phyloP scores from a whole-genome alignment of 2,329 filamentous ascomycete species.

The Trichoderma sp. region DNA sequence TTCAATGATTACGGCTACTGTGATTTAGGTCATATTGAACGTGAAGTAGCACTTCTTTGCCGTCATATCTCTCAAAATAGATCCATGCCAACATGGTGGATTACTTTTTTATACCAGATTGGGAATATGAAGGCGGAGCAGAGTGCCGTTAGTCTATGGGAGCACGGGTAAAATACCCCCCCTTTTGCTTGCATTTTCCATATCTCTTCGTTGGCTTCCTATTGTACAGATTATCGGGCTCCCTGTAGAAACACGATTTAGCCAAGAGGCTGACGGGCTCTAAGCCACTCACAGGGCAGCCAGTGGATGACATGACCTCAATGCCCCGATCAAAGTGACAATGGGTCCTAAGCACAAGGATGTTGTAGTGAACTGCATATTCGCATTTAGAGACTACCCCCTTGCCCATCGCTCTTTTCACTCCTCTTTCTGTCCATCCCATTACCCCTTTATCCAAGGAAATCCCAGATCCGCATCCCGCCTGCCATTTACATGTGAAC shows the following conservation, averaged over 20 bases:
- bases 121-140: neutral
- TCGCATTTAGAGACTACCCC: no score
- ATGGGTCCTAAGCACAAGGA: no score
- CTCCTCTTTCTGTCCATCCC: neutral
- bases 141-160: neutral
- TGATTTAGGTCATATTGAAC: neutral
- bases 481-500: neutral
- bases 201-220: neutral
- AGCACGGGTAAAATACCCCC: neutral
- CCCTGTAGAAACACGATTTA: neutral
- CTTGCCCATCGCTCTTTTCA: no score
- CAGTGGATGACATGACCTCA: neutral
- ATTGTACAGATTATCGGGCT: neutral
- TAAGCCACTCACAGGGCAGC: neutral
- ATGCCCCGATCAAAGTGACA: neutral
- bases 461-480: neutral
- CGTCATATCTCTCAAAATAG: neutral
- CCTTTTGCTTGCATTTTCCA: no score
- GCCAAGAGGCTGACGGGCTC: neutral
- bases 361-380: no score
- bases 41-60: no score
- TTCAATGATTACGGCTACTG: no score
- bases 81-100: neutral
- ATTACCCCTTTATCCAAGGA: no score
- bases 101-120: neutral